phyloP scores from a whole-genome alignment of 1,284 basidiomycete species.

The Ceratobasidium theobromae region DNA sequence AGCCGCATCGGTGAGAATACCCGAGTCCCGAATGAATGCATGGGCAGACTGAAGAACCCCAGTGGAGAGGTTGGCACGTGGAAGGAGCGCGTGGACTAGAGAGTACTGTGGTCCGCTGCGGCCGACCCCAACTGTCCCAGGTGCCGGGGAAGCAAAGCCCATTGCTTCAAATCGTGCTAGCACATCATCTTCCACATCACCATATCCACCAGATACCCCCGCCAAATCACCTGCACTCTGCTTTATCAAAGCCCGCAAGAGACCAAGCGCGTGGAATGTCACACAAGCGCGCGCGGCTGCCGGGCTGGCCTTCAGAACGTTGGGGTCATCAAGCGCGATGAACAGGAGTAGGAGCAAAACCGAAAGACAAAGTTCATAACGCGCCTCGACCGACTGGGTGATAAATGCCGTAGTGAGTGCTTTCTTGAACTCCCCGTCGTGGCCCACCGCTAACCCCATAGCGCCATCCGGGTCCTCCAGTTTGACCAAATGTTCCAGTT shows the following conservation, averaged over 20 bases:
- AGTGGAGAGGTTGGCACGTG: slow-evolving; percentile 50
- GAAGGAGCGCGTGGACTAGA: slow-evolving; percentile 67
- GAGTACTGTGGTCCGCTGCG: slow-evolving; percentile 62
- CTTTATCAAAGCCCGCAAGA: slow-evolving; percentile 59
- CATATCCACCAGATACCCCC: slow-evolving; percentile 11
- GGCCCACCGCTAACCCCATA: slow-evolving; percentile 37
- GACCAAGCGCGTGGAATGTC: slow-evolving; percentile 71
- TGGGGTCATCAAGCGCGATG: slow-evolving; percentile 45
- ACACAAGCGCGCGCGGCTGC: slow-evolving; percentile 49
- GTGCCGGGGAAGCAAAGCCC: slow-evolving; percentile 24
- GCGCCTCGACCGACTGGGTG: slow-evolving; percentile 60
- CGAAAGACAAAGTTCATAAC: slow-evolving; percentile 69
- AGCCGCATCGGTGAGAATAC: slow-evolving; percentile 64
- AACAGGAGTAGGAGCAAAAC: slow-evolving; percentile 72
- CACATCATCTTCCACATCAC: slow-evolving; percentile 27
- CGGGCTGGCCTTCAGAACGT: slow-evolving; percentile 1
- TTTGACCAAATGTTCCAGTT: slow-evolving; percentile 69
- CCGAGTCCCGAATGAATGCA: slow-evolving; percentile 63
- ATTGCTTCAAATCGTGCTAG: slow-evolving; percentile 23
- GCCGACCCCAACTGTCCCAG: slow-evolving; percentile 35
- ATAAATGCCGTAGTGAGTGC: slow-evolving; percentile 64
- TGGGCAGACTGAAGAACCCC: slow-evolving; percentile 52
- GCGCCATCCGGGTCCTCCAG: slow-evolving; percentile 60
- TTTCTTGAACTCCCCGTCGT: slow-evolving; percentile 52
- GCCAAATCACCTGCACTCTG: slow-evolving; percentile 57